These are phyloP conservation scores for Pyrenophora teres DNA, from an alignment of 2,329 filamentous ascomycete genomes.

Conservation along the genomic window DNA sequence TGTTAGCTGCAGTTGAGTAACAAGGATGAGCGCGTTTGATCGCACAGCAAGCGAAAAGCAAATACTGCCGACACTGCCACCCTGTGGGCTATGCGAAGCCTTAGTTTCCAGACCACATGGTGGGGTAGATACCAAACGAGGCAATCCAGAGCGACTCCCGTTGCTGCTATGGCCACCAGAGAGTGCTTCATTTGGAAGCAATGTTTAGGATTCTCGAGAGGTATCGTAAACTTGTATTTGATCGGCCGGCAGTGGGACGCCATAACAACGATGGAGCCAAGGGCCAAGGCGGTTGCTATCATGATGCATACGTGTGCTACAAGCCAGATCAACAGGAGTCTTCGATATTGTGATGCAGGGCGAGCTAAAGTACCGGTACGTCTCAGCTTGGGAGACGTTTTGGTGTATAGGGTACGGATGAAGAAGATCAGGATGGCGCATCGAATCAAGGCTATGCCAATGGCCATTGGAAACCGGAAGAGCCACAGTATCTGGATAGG, in stretches of 20 bases:
- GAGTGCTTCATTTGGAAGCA: slow-evolving; percentile 27
- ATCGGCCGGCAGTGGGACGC: slow-evolving; percentile 30
- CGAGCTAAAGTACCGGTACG: slow-evolving; percentile 19
- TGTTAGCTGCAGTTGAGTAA: slow-evolving; percentile 9
- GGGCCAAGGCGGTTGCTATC: slow-evolving; percentile 12
- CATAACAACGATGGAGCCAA: slow-evolving; percentile 15
- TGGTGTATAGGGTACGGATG: slow-evolving; percentile 31
- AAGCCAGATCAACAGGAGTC: slow-evolving; percentile 16
- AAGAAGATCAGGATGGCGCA: slow-evolving; percentile 35
- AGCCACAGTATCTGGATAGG: slow-evolving; percentile 28
- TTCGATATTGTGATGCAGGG: neutral
- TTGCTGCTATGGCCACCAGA: slow-evolving; percentile 11
- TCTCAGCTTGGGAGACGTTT: slow-evolving; percentile 24
- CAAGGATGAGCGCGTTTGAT: neutral
- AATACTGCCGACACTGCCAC: slow-evolving; percentile 32
- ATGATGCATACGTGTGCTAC: slow-evolving; percentile 25
- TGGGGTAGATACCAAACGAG: slow-evolving; percentile 33
- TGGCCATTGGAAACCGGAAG: slow-evolving; percentile 24
- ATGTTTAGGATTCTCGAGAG: slow-evolving; percentile 17
- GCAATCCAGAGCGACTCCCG: slow-evolving; percentile 24
- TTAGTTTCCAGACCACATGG: slow-evolving; percentile 32
- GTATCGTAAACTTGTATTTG: slow-evolving; percentile 26
- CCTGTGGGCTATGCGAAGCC: slow-evolving; percentile 28
- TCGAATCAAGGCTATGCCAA: slow-evolving; percentile 23
- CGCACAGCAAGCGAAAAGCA: slow-evolving; percentile 29